phyloP scores from a whole-genome alignment of 179 eudicot species.

The Actinidia chinensis region DNA sequence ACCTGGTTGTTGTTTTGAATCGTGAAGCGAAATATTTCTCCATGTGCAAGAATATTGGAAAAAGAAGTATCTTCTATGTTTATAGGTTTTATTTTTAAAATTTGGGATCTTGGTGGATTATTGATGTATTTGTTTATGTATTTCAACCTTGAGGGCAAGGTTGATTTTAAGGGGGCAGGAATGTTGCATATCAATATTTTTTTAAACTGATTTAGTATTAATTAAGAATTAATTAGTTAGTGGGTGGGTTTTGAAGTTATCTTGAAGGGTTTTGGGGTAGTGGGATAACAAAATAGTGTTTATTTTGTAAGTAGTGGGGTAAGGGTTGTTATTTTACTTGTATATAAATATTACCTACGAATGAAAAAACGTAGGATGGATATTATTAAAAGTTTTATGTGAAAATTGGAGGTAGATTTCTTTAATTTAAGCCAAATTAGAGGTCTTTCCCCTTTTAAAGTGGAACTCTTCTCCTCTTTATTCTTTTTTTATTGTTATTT shows the following conservation, averaged over 20 bases:
- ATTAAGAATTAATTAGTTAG: background rate
- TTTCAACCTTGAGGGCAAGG: background rate
- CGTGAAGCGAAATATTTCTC: background rate
- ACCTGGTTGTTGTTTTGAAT: background rate
- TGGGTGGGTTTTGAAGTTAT: too few relatives aligned
- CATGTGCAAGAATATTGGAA: background rate
- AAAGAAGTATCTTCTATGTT: background rate
- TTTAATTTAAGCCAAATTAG: too few relatives aligned
- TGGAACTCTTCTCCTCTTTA: background rate
- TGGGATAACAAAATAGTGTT: too few relatives aligned
- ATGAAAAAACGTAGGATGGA: too few relatives aligned
- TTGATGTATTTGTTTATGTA: background rate
- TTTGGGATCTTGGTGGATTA: background rate
- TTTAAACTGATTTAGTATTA: background rate
- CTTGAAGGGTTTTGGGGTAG: too few relatives aligned
- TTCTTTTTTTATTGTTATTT: background rate
- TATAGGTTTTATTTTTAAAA: background rate
- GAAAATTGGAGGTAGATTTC: too few relatives aligned
- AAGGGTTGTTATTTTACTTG: too few relatives aligned
- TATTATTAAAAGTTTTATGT: too few relatives aligned
- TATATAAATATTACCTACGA: too few relatives aligned
- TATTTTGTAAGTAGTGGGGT: too few relatives aligned
- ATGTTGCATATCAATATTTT: background rate
- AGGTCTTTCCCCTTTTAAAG: background rate
- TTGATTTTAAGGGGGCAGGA: background rate